Evolutionary conservation across 495 filamentous ascomycete species (phyloP).

Genomic region (Lophiotrema nucula): DNA sequence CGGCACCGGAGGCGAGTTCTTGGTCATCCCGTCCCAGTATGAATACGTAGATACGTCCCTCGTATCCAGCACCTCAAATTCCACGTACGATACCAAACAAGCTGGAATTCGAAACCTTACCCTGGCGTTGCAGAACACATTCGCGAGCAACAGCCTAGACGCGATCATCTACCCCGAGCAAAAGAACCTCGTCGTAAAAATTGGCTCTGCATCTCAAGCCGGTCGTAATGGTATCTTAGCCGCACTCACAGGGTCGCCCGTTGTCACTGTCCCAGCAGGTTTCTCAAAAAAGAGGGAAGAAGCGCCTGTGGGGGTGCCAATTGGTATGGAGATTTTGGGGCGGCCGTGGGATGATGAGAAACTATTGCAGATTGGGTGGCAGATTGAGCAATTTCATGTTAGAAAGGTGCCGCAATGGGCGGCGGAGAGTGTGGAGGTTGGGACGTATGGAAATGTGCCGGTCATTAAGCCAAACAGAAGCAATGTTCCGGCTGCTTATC

Average conservation of each 20-base stretch:
- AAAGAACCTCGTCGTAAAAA: slow-evolving; percentile 58
- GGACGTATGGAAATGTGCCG: slow-evolving; percentile 45
- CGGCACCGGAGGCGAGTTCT: slow-evolving; percentile 43
- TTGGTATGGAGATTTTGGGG: slow-evolving; percentile 66
- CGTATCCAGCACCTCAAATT: slow-evolving; percentile 47
- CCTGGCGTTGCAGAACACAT: slow-evolving; percentile 47
- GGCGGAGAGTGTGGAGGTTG: slow-evolving; percentile 39
- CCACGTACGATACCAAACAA: slow-evolving; percentile 46
- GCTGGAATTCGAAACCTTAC: slow-evolving; percentile 51
- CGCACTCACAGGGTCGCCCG: slow-evolving; percentile 62
- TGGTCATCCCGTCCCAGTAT: slow-evolving; percentile 59
- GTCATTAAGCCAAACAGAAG: slow-evolving; percentile 41
- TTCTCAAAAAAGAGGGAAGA: slow-evolving; percentile 46
- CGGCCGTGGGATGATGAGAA: slow-evolving; percentile 52
- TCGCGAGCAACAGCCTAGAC: slow-evolving; percentile 51
- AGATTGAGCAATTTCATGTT: slow-evolving; percentile 45
- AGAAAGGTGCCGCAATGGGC: slow-evolving; percentile 49
- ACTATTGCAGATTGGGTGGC: slow-evolving; percentile 52
- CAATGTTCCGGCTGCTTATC: slow-evolving; percentile 49
- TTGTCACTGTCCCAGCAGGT: slow-evolving; percentile 59
- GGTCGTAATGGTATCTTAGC: slow-evolving; percentile 66
- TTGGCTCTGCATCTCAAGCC: slow-evolving; percentile 54
- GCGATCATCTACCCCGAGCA: slow-evolving; percentile 67
- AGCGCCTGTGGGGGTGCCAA: slow-evolving; percentile 57
- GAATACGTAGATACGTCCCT: slow-evolving; percentile 51